Percentiles rank a stretch among this genome's conserved stretches.
Conservation (phyloP, 768 basidiomycete species). For the Sutorius australiensis region DNA sequence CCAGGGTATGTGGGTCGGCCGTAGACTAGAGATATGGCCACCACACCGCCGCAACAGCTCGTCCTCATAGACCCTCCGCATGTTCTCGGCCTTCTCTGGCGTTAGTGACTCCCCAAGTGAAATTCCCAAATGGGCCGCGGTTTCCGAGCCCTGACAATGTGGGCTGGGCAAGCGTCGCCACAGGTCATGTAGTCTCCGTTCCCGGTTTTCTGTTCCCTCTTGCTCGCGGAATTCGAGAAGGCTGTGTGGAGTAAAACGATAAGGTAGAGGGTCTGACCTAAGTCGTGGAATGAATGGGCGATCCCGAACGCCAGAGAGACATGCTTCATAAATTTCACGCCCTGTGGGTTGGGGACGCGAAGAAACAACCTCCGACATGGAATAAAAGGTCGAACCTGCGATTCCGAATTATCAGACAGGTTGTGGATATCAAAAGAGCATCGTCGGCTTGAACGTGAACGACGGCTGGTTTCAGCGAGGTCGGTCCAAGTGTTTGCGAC, state of each 20-base stretch:
- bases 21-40: slow-evolving; percentile 39
- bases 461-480: slow-evolving; percentile 18
- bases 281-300: slow-evolving; percentile 57
- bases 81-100: slow-evolving; percentile 53
- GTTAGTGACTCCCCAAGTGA: slow-evolving; percentile 33
- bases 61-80: slow-evolving; percentile 70
- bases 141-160: slow-evolving; percentile 23
- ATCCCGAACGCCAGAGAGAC: slow-evolving; percentile 49
- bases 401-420: slow-evolving; percentile 10
- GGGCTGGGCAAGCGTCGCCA: slow-evolving; percentile 56
- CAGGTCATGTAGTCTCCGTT: slow-evolving; percentile 54
- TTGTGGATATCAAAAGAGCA: slow-evolving; percentile 25
- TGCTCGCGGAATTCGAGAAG: slow-evolving; percentile 59
- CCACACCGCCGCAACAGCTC: slow-evolving; percentile 64
- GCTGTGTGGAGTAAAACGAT: slow-evolving; percentile 41
- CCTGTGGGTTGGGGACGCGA: slow-evolving; percentile 33
- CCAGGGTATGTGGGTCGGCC: slow-evolving; percentile 56
- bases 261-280: slow-evolving; percentile 48
- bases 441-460: slow-evolving; percentile 17
- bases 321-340: slow-evolving; percentile 52
- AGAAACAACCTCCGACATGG: slow-evolving; percentile 27
- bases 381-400: slow-evolving; percentile 18
- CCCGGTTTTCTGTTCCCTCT: slow-evolving; percentile 63
- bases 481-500: slow-evolving; percentile 28
- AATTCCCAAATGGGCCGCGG: slow-evolving; percentile 17